Evolutionary conservation across 495 filamentous ascomycete species (phyloP).

Genomic region (Hyphodiscus hymeniophilus): DNA sequence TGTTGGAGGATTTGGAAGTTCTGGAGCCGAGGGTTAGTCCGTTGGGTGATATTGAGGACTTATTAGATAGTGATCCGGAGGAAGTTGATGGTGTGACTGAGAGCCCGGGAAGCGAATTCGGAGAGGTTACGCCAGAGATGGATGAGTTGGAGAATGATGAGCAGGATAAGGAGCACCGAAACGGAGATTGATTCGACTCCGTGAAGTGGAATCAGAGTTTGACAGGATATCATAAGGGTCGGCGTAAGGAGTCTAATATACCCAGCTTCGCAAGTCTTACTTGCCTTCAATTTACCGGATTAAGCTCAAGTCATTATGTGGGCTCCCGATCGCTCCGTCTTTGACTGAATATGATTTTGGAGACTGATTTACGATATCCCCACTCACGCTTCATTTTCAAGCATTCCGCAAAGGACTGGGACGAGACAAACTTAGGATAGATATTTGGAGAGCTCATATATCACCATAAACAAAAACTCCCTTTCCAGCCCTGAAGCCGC

Average conservation of each 20-base stretch:
- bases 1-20: conserved; percentile 83
- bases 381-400: too few species aligned
- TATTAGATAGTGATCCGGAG: conserved; percentile 48
- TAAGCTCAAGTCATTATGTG: too few species aligned
- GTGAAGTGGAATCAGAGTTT: too few species aligned
- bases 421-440: too few species aligned
- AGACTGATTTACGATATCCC: too few species aligned
- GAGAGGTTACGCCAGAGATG: conserved; percentile 16
- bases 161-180: not conserved
- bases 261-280: too few species aligned
- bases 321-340: too few species aligned
- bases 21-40: conserved; percentile 82
- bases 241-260: too few species aligned
- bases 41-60: conserved; percentile 75
- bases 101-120: conserved; percentile 18
- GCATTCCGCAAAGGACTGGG: too few species aligned
- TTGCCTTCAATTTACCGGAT: too few species aligned
- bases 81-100: conserved; percentile 19
- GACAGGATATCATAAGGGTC: too few species aligned
- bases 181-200: not conserved
- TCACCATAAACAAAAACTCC: conserved; percentile 66
- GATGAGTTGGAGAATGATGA: conserved; percentile 10
- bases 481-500: conserved; percentile 78
- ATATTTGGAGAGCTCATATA: conserved; percentile 13
- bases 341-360: too few species aligned